Conservation (phyloP, 2,329 filamentous ascomycete species). For the Xylariaceae sp. region DNA sequence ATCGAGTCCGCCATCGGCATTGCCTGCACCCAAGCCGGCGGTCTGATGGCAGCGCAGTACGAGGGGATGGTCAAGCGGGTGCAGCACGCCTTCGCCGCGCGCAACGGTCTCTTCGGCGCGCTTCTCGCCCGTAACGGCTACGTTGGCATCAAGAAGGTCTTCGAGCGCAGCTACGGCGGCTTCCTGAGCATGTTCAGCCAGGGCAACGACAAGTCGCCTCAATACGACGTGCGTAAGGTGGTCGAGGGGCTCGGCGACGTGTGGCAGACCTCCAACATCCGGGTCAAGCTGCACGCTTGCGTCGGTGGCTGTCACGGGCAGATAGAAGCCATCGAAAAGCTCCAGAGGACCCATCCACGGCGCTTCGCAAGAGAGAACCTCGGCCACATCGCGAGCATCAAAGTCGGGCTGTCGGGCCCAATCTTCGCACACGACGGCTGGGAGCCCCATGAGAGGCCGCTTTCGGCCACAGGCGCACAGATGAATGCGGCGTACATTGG, state of each 20-base stretch:
- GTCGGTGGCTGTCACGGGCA: too few relatives aligned
- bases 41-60: constrained; percentile 47
- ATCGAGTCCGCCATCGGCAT: constrained; percentile 44
- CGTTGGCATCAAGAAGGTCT: constrained; percentile 39
- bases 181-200: constrained; percentile 44
- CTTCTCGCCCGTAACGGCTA: constrained; percentile 44
- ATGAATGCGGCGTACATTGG: too few relatives aligned
- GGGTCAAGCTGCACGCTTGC: too few relatives aligned
- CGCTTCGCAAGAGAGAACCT: too few relatives aligned
- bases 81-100: constrained; percentile 49
- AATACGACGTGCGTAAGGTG: constrained; percentile 26
- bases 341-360: too few relatives aligned
- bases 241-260: constrained; percentile 36
- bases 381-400: too few relatives aligned
- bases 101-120: constrained; percentile 45
- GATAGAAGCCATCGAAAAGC: too few relatives aligned
- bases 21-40: constrained; percentile 44
- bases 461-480: too few relatives aligned
- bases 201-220: constrained; percentile 16
- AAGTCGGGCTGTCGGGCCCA: too few relatives aligned
- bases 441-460: too few relatives aligned
- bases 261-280: too few relatives aligned
- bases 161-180: constrained; percentile 45
- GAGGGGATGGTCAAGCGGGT: constrained; percentile 48
- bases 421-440: too few relatives aligned